Evolutionary conservation across 257 asterid species (phyloP).

Genomic region (Apocynum venetum): DNA sequence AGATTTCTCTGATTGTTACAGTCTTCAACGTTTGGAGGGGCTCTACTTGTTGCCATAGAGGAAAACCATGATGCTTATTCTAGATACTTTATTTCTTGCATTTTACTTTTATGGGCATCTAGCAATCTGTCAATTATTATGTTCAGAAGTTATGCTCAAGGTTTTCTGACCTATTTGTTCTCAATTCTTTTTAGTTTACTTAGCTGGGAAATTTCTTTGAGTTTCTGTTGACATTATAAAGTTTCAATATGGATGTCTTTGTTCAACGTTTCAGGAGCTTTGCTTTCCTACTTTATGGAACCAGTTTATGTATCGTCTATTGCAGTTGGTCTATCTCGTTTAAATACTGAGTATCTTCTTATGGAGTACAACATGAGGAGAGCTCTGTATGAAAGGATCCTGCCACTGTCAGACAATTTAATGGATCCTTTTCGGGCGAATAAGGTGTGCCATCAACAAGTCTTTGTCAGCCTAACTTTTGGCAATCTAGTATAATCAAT

Average conservation of each 20-base stretch:
- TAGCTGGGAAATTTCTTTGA: background rate
- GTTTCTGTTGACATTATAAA: background rate
- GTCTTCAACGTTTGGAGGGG: background rate
- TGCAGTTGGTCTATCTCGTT: conserved; percentile 56
- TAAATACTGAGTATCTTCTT: conserved; percentile 24
- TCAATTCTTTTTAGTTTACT: background rate
- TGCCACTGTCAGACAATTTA: conserved; percentile 53
- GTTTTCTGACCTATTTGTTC: background rate
- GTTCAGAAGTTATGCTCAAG: background rate
- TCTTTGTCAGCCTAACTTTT: conserved; percentile 14
- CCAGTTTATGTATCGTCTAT: conserved; percentile 74
- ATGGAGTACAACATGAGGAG: conserved; percentile 38
- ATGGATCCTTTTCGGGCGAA: conserved; percentile 61
- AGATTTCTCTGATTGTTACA: background rate
- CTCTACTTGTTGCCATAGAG: background rate
- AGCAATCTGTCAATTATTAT: background rate
- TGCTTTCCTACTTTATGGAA: conserved; percentile 73
- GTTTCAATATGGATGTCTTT: background rate
- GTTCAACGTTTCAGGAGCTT: conserved; percentile 53
- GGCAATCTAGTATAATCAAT: conserved; percentile 2
- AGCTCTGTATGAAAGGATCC: conserved; percentile 54
- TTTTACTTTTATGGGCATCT: background rate
- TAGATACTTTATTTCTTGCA: background rate
- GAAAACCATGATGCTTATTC: background rate
- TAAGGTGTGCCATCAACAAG: conserved; percentile 36